Conservation (phyloP, 495 filamentous ascomycete species). For the Filosporella fistucella region DNA sequence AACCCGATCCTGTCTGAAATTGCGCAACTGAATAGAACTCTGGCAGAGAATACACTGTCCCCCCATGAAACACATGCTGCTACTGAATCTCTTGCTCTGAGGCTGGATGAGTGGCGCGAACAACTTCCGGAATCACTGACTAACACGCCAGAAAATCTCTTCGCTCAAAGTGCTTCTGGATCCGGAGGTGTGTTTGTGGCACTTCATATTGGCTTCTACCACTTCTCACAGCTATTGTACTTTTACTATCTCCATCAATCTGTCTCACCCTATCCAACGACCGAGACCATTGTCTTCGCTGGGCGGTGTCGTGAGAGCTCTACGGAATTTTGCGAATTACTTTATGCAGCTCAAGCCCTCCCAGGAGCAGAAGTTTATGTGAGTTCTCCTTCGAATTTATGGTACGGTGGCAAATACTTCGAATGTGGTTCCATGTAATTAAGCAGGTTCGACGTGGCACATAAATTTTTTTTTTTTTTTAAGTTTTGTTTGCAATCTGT, state of each 20-base stretch:
- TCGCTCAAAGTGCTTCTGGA: conserved; percentile 24
- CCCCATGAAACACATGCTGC: conserved; percentile 5
- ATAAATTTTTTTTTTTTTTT: no score
- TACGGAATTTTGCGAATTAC: no score
- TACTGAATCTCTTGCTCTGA: conserved; percentile 22
- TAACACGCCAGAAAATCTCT: conserved; percentile 30
- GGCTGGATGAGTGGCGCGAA: conserved; percentile 27
- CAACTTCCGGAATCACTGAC: conserved; percentile 27
- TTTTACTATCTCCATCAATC: no score
- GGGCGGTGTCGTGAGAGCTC: no score
- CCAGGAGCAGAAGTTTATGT: no score
- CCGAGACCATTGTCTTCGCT: no score
- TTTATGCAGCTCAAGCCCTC: no score
- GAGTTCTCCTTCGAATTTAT: no score
- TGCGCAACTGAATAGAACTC: conserved; percentile 31
- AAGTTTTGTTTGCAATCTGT: conserved; percentile 34
- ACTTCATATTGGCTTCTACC: conserved; percentile 36
- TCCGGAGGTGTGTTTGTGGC: conserved; percentile 36
- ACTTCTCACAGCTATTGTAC: conserved; percentile 36
- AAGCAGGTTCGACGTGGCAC: no score
- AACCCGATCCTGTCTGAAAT: conserved; percentile 30
- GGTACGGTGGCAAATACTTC: no score
- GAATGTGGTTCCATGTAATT: no score
- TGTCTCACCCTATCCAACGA: no score
- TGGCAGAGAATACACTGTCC: conserved; percentile 17